Percentiles rank a stretch among this genome's conserved stretches.
These are phyloP conservation scores for Bifiguratus adelaidae DNA, from an alignment of 192 early-diverging fungal genomes.

Conservation along the genomic window DNA sequence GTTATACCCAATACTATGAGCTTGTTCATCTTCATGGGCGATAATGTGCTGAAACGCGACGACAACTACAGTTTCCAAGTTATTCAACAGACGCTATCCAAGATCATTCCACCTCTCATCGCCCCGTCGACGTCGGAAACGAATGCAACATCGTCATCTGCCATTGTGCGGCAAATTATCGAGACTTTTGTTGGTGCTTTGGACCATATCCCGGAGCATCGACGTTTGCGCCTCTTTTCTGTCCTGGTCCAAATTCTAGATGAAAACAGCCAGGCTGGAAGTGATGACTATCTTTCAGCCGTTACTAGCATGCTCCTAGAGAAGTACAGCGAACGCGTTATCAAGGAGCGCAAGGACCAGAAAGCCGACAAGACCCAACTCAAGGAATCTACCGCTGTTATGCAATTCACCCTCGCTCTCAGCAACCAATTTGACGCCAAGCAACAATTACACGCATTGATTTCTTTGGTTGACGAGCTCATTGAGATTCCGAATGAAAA, in stretches of 20 bases:
- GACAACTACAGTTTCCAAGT: conserved; percentile 95
- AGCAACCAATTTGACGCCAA: conserved; percentile 51
- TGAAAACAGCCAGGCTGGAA: no score
- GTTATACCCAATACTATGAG: conserved; percentile 93
- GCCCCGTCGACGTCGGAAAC: conserved; percentile 24
- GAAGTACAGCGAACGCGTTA: conserved; percentile 43
- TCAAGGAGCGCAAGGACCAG: no score
- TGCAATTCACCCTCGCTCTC: conserved; percentile 67
- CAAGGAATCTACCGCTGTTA: conserved; percentile 50
- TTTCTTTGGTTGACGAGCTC: conserved; percentile 44
- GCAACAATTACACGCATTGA: conserved; percentile 56
- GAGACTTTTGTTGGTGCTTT: conserved; percentile 88
- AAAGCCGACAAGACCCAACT: conserved; percentile 13
- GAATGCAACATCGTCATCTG: conserved; percentile 5
- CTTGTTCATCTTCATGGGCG: conserved; percentile 97
- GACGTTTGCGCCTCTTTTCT: conserved; percentile 80
- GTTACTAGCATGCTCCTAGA: conserved; percentile 68
- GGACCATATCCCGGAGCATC: conserved; percentile 86
- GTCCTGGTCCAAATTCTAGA: conserved; percentile 76
- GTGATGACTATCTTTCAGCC: conserved; percentile 58
- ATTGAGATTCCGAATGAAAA: conserved; percentile 44
- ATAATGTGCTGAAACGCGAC: conserved; percentile 88
- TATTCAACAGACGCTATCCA: conserved; percentile 81
- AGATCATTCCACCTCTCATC: conserved; percentile 76
- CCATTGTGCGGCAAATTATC: conserved; percentile 64